A percentile compares a stretch with the other conserved stretches of the same genome.
These are phyloP conservation scores for Terana coerulea DNA, from an alignment of 768 basidiomycete genomes.

Conservation along the genomic window DNA sequence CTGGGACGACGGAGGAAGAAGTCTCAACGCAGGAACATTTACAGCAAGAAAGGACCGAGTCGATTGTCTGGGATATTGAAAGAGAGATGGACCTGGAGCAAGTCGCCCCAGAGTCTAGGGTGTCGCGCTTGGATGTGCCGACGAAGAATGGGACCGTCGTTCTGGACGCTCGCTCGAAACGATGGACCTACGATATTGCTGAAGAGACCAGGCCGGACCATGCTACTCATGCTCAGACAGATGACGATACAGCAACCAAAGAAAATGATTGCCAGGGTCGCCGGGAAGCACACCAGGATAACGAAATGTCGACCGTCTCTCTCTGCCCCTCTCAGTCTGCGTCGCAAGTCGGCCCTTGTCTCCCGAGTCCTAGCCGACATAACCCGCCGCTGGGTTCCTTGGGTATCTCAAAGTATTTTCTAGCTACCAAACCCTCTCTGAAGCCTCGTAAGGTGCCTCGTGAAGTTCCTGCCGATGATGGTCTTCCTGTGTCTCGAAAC, in stretches of 20 bases:
- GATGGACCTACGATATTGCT: too few species aligned
- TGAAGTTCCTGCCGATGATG: too few species aligned
- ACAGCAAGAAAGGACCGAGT: conserved; percentile 24
- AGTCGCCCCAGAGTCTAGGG: conserved; percentile 16
- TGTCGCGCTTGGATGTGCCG: neutral
- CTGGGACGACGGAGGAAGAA: too few species aligned
- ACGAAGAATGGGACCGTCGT: conserved; percentile 29
- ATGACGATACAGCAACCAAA: too few species aligned
- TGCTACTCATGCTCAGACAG: too few species aligned
- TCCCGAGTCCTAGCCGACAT: neutral
- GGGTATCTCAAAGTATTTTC: conserved; percentile 10
- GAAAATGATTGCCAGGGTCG: too few species aligned
- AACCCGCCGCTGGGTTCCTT: conserved; percentile 1
- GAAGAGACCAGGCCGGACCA: too few species aligned
- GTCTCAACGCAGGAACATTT: too few species aligned
- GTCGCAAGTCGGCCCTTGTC: conserved; percentile 35
- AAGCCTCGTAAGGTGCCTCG: too few species aligned
- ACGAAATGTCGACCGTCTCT: conserved; percentile 20
- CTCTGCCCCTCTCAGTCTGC: conserved; percentile 53
- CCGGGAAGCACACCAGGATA: too few species aligned
- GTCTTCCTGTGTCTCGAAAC: too few species aligned
- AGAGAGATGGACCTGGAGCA: neutral
- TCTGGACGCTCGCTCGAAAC: conserved; percentile 30
- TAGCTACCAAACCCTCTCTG: too few species aligned
- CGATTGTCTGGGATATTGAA: conserved; percentile 59